Evolutionary conservation across 495 filamentous ascomycete species (phyloP), one percentile per base, ranked within the genome.

Genomic region (Penicillium verhagenii): DNA sequence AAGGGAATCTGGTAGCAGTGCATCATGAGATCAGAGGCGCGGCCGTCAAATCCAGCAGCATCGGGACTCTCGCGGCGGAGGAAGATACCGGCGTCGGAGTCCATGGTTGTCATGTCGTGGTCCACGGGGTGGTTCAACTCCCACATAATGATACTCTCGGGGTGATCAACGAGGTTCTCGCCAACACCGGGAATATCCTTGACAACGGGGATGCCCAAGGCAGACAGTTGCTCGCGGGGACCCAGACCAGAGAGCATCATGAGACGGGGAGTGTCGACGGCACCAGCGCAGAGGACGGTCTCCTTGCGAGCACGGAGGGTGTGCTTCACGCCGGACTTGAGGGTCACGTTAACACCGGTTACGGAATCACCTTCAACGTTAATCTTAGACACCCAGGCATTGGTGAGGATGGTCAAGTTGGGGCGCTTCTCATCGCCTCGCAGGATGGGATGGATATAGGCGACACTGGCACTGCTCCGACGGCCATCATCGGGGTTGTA

Each of bases 1-100:
- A 91, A 91, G 28, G 88, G 89, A 52, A 91, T 91, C 69, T 94
- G 90, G 71, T 92, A 92, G 78, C 89, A 92, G 72, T 94, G 90
- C 88, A 92, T 91, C 89, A 92, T 92, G 51, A 94, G 70, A 62
- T 94, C 89, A 52, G 86, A 85, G 33, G 85, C 82, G 39, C 84
- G 80, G 57, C 85, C 85, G 58, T 90, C 88, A 9, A 75, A 72
- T 10, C 81, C 81, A 9, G 82, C 82, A 9, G 87, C 85, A 48
- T 87, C 82, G 23, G 79, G 75, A 19, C 71, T 60, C 62, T 91
- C 82, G 10, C 90, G 86, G 29, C 88, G 87, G 38, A 92, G 73
- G 77, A 94, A 94, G 54, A 92, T 86, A 46, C 89, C 89, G 14
- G 89, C 89, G 60, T 92, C 90, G 0, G 85, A 89, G 72, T 92